Percentiles rank a stretch among this genome's conserved stretches.
phyloP scores from a whole-genome alignment of 257 asterid genomes.

The Verbascum thapsus region DNA sequence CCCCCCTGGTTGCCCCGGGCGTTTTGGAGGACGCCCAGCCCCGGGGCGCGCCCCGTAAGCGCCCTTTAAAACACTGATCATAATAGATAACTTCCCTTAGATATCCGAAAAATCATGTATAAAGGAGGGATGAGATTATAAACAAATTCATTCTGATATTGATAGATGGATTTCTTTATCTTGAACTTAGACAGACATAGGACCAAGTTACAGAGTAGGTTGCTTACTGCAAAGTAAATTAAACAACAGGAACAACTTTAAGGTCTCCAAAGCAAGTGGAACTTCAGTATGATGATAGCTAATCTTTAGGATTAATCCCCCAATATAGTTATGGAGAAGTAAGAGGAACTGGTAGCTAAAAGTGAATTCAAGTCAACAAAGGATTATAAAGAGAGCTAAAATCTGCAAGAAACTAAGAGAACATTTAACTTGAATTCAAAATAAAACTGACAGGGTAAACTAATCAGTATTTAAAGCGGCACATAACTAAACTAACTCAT shows the following conservation, averaged over 20 bases:
- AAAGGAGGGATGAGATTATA: no score
- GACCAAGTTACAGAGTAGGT: not conserved
- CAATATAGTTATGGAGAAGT: not conserved
- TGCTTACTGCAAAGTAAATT: no score
- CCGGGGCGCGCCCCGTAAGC: no score
- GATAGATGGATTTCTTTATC: not conserved
- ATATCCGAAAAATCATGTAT: constrained; percentile 3
- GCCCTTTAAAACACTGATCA: no score
- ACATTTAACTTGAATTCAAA: constrained; percentile 10
- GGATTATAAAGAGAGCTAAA: no score
- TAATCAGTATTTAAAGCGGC: constrained; percentile 12
- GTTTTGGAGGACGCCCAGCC: no score
- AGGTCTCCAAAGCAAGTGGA: constrained; percentile 16
- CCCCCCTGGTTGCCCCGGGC: no score
- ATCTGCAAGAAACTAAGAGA: not conserved
- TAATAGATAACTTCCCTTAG: not conserved
- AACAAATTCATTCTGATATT: no score
- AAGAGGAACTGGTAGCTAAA: not conserved
- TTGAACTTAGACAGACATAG: constrained; percentile 15
- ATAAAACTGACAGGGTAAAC: constrained; percentile 2
- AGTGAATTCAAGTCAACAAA: constrained; percentile 12
- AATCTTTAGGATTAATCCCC: constrained; percentile 12
- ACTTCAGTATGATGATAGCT: constrained; percentile 13
- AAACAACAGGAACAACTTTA: constrained; percentile 17
- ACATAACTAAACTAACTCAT: constrained; percentile 20